Evolutionary conservation across 768 basidiomycete species (phyloP).

Genomic region (Leucocoprinus sp.): DNA sequence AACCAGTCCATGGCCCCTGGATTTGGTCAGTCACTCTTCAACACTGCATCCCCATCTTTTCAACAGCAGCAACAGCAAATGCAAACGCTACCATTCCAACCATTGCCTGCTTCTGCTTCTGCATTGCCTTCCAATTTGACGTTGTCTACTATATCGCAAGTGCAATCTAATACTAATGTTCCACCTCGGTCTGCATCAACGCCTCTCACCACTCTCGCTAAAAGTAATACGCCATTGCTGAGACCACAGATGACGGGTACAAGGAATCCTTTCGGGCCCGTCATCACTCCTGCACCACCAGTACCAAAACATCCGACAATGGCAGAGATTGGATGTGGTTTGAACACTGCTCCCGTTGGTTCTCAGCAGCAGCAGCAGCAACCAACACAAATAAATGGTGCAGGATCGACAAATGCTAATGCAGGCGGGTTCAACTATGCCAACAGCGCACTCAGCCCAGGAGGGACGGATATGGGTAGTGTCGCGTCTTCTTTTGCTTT

Average conservation of each 20-base stretch:
- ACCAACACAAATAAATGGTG: conserved; percentile 18
- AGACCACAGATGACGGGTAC: conserved; percentile 90
- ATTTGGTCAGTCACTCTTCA: conserved; percentile 7
- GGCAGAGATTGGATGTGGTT: conserved; percentile 48
- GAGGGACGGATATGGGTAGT: conserved; percentile 51
- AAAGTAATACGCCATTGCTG: conserved; percentile 38
- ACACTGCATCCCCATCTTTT: not conserved
- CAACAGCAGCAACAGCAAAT: conserved; percentile 4
- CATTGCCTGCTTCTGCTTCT: conserved; percentile 3
- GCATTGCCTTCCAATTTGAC: conserved; percentile 18
- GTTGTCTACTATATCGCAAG: conserved; percentile 14
- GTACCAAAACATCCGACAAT: conserved; percentile 75
- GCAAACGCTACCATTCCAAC: conserved; percentile 1
- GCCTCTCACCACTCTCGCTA: conserved; percentile 41
- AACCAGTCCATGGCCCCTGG: not conserved
- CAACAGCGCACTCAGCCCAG: conserved; percentile 32
- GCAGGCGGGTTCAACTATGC: conserved; percentile 29
- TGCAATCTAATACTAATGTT: conserved; percentile 19
- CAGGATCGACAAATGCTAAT: conserved; percentile 14
- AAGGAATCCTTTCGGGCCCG: conserved; percentile 88
- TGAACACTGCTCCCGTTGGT: conserved; percentile 12
- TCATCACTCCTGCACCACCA: conserved; percentile 51
- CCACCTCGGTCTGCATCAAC: conserved; percentile 67
- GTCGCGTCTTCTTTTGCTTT: conserved; percentile 70
- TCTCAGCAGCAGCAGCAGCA: conserved; percentile 21